Evolutionary conservation across 352 stramenopile genomes (phyloP).

Genomic region (Pythium insidiosum): DNA sequence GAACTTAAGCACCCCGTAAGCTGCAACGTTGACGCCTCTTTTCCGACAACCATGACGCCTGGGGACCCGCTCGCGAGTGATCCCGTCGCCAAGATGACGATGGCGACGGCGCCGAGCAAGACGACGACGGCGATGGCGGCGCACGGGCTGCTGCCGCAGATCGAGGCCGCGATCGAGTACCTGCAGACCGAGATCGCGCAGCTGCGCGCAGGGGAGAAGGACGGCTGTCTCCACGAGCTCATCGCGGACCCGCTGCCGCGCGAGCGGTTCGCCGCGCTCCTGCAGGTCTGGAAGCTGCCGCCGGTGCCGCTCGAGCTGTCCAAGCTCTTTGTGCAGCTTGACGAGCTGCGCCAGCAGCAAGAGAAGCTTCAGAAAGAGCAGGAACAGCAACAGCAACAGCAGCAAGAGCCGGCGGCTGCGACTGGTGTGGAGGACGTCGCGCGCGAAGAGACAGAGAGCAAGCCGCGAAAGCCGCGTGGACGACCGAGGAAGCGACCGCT

Average conservation of each 20-base stretch:
- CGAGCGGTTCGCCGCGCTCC: slow-evolving; percentile 34
- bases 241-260: slow-evolving; percentile 32
- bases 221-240: slow-evolving; percentile 24
- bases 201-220: slow-evolving; percentile 27
- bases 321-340: slow-evolving; percentile 29
- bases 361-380: slow-evolving; percentile 6
- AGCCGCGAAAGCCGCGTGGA: too few relatives aligned
- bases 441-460: neutral
- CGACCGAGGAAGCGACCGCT: too few relatives aligned
- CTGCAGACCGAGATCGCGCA: slow-evolving; percentile 42
- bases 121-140: slow-evolving; percentile 15
- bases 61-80: too few relatives aligned
- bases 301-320: slow-evolving; percentile 24
- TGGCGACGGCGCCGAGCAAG: slow-evolving; percentile 2
- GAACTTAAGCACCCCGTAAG: too few relatives aligned
- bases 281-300: slow-evolving; percentile 37
- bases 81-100: too few relatives aligned
- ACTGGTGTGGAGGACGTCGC: slow-evolving; percentile 8
- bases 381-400: neutral
- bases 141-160: slow-evolving; percentile 30
- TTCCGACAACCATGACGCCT: too few relatives aligned
- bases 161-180: slow-evolving; percentile 48
- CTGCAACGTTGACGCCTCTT: too few relatives aligned
- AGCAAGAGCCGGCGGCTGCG: neutral
- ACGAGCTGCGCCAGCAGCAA: slow-evolving; percentile 19